Conservation (phyloP, 257 asterid species). For the Solanum paucissectum region DNA sequence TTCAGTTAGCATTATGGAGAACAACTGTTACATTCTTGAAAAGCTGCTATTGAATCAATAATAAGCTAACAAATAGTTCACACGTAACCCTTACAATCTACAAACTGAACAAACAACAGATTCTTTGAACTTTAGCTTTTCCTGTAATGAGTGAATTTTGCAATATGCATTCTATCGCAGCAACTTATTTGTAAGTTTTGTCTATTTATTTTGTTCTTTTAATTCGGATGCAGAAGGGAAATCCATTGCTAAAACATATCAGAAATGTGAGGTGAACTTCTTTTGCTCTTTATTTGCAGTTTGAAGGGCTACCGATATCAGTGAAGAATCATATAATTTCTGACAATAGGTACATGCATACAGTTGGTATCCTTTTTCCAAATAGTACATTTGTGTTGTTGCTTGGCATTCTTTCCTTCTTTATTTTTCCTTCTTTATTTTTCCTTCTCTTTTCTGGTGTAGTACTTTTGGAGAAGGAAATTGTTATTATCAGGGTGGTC, state of each 20-base stretch:
- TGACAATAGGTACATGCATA: neutral
- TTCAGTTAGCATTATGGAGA: too few species aligned
- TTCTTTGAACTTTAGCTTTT: too few species aligned
- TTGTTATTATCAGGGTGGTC: too few species aligned
- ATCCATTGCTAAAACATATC: conserved; percentile 86
- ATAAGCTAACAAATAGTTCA: too few species aligned
- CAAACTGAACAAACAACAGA: too few species aligned
- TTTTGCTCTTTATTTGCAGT: conserved; percentile 89
- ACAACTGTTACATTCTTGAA: too few species aligned
- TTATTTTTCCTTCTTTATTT: neutral
- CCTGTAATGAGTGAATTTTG: neutral
- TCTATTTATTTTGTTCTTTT: neutral
- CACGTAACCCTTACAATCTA: too few species aligned
- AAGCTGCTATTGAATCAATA: too few species aligned
- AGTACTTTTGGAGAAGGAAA: too few species aligned
- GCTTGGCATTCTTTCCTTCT: neutral
- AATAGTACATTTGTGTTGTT: neutral
- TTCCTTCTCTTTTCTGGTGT: conserved; percentile 11
- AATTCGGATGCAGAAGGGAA: conserved; percentile 64
- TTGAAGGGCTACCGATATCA: neutral
- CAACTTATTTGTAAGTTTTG: neutral
- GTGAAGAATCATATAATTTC: neutral
- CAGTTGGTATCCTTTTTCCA: neutral
- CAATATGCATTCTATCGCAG: neutral
- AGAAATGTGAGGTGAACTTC: conserved; percentile 89